Evolutionary conservation across 345 rosid genomes (phyloP).

Genomic region (Moricandia moricandioides): DNA sequence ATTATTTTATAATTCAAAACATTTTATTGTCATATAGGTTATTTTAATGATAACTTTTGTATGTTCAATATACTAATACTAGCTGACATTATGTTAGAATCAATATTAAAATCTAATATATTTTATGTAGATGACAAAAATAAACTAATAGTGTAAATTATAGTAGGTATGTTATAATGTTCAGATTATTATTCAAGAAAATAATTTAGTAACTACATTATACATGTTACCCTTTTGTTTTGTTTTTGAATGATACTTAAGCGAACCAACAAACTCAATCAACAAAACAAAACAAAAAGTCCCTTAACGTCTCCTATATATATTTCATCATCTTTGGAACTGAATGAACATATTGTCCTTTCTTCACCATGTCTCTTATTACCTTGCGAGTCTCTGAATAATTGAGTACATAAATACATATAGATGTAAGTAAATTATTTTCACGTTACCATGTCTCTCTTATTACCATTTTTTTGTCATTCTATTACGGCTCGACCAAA

Average conservation of each 20-base stretch:
- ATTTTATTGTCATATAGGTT: background rate
- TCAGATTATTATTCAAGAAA: background rate
- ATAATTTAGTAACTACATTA: background rate
- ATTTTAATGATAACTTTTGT: background rate
- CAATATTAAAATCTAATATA: background rate
- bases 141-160: background rate
- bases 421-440: background rate
- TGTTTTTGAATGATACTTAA: background rate
- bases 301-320: constrained; percentile 43
- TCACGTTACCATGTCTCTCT: background rate
- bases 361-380: constrained; percentile 65
- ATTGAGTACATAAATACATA: background rate
- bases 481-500: background rate
- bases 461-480: background rate
- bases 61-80: background rate
- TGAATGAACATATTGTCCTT: constrained; percentile 62
- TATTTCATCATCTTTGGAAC: constrained; percentile 48
- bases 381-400: constrained; percentile 58
- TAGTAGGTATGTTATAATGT: background rate
- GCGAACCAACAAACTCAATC: constrained; percentile 23
- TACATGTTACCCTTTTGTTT: background rate
- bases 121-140: background rate
- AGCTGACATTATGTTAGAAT: background rate
- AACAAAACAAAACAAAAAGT: background rate
- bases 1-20: background rate